Percentiles rank a stretch among this genome's conserved stretches.
These are phyloP conservation scores for Yamadazyma kanchanaburiensis DNA, from an alignment of 1,139 yeast species.

Conservation along the genomic window DNA sequence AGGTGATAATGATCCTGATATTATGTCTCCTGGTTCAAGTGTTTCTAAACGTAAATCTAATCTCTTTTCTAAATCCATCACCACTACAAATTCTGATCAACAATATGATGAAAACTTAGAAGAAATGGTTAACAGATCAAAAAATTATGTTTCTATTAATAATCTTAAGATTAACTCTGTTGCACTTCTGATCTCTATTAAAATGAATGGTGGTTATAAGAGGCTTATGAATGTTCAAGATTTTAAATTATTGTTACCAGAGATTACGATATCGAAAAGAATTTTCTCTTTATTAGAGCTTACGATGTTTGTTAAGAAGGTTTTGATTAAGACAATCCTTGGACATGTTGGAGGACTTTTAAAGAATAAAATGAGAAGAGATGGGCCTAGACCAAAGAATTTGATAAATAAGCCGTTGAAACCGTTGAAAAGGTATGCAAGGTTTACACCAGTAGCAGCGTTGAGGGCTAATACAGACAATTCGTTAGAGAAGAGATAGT, in stretches of 20 bases:
- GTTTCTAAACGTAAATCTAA: conserved; percentile 1
- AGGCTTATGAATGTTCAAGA: conserved; percentile 60
- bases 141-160: conserved; percentile 54
- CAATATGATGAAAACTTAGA: conserved; percentile 41
- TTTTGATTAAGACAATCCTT: conserved; percentile 48
- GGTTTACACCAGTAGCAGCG: conserved; percentile 18
- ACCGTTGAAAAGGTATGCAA: conserved; percentile 26
- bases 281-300: conserved; percentile 56
- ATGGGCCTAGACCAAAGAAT: conserved; percentile 11
- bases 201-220: conserved; percentile 51
- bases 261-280: conserved; percentile 42
- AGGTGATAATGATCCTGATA: neutral
- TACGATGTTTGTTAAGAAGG: conserved; percentile 48
- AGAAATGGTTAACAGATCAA: conserved; percentile 59
- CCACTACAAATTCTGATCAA: conserved; percentile 11
- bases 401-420: conserved; percentile 15
- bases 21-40: neutral
- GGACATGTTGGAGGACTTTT: conserved; percentile 59
- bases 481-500: too few relatives aligned
- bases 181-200: conserved; percentile 53
- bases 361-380: conserved; percentile 47
- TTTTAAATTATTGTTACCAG: conserved; percentile 54
- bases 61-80: conserved; percentile 6
- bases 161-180: conserved; percentile 46
- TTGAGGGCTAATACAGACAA: conserved; percentile 8